Evolutionary conservation across 345 rosid genomes (phyloP).

Genomic region (Psidium guajava): DNA sequence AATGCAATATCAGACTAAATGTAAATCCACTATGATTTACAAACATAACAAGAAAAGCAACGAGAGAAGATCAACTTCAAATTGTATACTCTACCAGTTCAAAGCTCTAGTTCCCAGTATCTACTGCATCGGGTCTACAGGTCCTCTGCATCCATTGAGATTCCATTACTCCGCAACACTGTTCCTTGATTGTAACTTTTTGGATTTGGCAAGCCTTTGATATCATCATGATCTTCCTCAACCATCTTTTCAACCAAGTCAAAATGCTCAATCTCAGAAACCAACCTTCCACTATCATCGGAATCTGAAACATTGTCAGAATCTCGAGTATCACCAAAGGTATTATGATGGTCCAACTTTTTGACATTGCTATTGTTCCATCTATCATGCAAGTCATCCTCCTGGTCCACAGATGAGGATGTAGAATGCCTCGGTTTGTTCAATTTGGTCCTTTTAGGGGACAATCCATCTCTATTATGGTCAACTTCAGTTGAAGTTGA

Average conservation of each 20-base stretch:
- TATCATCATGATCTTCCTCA: not conserved
- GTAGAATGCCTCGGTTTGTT: slow-evolving; percentile 26
- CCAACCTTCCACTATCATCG: not conserved
- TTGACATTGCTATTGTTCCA: slow-evolving; percentile 10
- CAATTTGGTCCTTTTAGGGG: slow-evolving; percentile 29
- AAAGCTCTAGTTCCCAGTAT: not conserved
- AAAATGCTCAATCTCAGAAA: not conserved
- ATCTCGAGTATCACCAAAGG: not conserved
- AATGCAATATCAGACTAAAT: not conserved
- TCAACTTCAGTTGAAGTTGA: slow-evolving; percentile 37
- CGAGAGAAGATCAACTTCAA: not conserved
- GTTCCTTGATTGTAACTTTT: not conserved
- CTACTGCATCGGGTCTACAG: not conserved
- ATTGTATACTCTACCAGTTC: not conserved
- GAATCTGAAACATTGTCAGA: not conserved
- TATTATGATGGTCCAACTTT: slow-evolving; percentile 1
- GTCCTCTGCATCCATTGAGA: not conserved
- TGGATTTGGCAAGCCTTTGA: not conserved
- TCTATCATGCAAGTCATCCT: slow-evolving; percentile 10
- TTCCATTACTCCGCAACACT: not conserved
- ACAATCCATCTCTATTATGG: slow-evolving; percentile 20
- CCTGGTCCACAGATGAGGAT: slow-evolving; percentile 32
- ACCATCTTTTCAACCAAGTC: not conserved
- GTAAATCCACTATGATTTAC: not conserved
- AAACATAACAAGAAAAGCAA: not conserved